Conservation (phyloP, 2,329 filamentous ascomycete genomes). For the Phialocephala subalpina region DNA sequence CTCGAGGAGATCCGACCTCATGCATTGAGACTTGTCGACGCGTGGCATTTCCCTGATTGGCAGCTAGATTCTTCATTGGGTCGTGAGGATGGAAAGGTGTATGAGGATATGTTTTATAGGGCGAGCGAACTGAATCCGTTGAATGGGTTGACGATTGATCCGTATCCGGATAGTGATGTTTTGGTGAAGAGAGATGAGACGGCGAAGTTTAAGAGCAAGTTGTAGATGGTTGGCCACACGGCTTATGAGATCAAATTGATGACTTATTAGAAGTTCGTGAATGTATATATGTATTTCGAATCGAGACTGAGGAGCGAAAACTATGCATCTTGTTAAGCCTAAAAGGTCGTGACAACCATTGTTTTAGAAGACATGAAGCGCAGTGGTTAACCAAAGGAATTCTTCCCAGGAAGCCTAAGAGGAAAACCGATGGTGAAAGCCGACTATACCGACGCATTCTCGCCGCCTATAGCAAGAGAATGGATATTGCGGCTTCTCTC, state of each 20-base stretch:
- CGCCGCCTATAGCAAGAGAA: no score
- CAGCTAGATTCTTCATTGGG: conserved; percentile 77
- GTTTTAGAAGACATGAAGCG: no score
- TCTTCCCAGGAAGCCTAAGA: no score
- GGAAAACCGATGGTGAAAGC: no score
- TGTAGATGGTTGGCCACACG: conserved; percentile 44
- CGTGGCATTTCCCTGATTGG: conserved; percentile 82
- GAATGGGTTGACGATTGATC: conserved; percentile 75
- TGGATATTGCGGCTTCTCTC: no score
- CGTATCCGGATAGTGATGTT: conserved; percentile 69
- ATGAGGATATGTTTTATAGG: conserved; percentile 78
- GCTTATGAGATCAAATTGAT: neutral
- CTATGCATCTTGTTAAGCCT: no score
- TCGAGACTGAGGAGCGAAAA: no score
- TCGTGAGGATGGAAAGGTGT: conserved; percentile 76
- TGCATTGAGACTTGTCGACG: conserved; percentile 74
- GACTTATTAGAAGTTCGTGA: neutral
- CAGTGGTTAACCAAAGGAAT: no score
- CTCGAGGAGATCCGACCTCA: conserved; percentile 78
- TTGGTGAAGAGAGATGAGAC: conserved; percentile 68
- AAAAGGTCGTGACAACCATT: no score
- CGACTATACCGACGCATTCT: no score
- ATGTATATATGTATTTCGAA: no score
- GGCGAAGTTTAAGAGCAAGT: conserved; percentile 55
- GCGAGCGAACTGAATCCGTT: conserved; percentile 78